Percentiles rank a stretch among this genome's conserved stretches.
Evolutionary conservation across 2,329 filamentous ascomycete species (phyloP).

Genomic region (Purpureocillium takamizusanense): DNA sequence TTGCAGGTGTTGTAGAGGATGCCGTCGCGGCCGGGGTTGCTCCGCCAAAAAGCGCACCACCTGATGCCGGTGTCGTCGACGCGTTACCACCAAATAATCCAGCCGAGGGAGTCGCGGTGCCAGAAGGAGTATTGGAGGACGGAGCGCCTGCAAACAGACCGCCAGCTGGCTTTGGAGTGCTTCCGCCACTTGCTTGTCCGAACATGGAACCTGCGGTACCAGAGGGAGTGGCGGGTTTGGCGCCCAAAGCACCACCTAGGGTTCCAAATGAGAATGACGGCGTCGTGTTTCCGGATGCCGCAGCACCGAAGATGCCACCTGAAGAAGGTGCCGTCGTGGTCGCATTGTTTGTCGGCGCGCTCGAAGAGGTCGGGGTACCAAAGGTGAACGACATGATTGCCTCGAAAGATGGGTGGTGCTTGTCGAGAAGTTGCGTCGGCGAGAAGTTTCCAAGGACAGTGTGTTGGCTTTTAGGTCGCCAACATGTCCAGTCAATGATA

Average conservation of each 20-base stretch:
- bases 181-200: slow-evolving; percentile 18
- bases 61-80: slow-evolving; percentile 1
- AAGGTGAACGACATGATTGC: slow-evolving; percentile 31
- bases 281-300: slow-evolving; percentile 12
- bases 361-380: slow-evolving; percentile 21
- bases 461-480: slow-evolving; percentile 3
- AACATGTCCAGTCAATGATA: slow-evolving; percentile 3
- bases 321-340: slow-evolving; percentile 29
- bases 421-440: too few relatives aligned
- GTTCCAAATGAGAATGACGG: slow-evolving; percentile 33
- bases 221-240: slow-evolving; percentile 17
- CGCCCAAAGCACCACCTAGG: slow-evolving; percentile 13
- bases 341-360: slow-evolving; percentile 19
- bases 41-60: slow-evolving; percentile 8
- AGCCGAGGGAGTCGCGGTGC: slow-evolving; percentile 10
- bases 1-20: slow-evolving; percentile 4
- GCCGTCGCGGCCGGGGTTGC: slow-evolving; percentile 4
- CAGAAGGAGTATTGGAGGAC: not conserved
- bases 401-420: not conserved
- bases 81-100: slow-evolving; percentile 9
- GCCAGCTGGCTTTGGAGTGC: slow-evolving; percentile 17
- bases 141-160: slow-evolving; percentile 20
- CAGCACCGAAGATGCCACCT: slow-evolving; percentile 30
- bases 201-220: slow-evolving; percentile 19
- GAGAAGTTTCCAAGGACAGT: not conserved